Evolutionary conservation across 2,329 filamentous ascomycete genomes (phyloP), one percentile per base, ranked within the genome.

Genomic region (Simplicillium aogashimaense): DNA sequence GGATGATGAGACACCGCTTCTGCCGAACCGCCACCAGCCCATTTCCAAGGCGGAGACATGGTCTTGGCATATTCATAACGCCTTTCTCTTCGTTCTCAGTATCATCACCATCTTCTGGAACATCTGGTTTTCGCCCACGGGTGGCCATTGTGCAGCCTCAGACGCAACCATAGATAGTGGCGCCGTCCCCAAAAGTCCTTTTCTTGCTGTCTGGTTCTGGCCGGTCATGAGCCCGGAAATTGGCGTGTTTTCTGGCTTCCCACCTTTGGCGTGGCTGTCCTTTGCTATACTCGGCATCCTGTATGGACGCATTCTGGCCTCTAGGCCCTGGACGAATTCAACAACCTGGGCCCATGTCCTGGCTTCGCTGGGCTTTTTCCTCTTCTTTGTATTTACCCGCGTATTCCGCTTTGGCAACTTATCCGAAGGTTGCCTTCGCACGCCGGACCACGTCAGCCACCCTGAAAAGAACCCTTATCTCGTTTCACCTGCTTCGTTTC

Each of bases 241-340:
- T 32, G 55, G 44, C 13, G 49, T 67, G 37, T 42, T 63, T 5
- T 69, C 65, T 0, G 53, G 44, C 11, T 68, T 69, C 40, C 66
- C 66, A 0, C 66, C 66, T 0, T 47, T 70, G 47, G 66, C 64
- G 0, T 69, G 66, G 66, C 46, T 69, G 4, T 69, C 66, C 1
- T 69, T 69, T 39, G 63, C 64, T 37, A 53, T 69, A 8, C 44
- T 69, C 13, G 66, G 66, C 4, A 48, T 69, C 0, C 46, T 69
- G 8, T 69, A 67, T 44, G 66, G 57, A 1, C 61, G 66, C 29
- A 45, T 69, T 41, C 46, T 61, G 12, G 50, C 59, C 2, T 50
- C 56, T 0, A 51, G 57, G 14, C 49, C 57, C 0, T 60, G 58
- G 56, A 56, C 45, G n/a, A 39, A 47, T 0, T 43, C 48, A 2